phyloP scores from a whole-genome alignment of 2,329 filamentous ascomycete species.

The Pyrenophora seminiperda region DNA sequence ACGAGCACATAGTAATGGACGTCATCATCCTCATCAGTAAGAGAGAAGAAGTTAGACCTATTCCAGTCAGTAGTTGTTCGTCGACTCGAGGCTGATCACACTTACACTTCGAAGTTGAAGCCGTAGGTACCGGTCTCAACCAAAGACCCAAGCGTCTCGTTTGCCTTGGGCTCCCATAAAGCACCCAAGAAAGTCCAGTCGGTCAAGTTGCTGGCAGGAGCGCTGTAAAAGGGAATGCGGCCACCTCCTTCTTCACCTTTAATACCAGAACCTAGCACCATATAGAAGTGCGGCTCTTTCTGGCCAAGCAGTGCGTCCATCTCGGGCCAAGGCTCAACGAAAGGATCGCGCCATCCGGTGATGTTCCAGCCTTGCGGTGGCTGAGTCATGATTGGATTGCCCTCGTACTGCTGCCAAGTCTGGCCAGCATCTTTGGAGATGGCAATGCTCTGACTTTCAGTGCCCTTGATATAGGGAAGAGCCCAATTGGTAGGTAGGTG shows the following conservation, averaged over 20 bases:
- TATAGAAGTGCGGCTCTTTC: slow-evolving; percentile 53
- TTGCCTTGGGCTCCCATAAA: slow-evolving; percentile 52
- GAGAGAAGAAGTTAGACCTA: slow-evolving; percentile 53
- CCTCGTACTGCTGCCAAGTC: slow-evolving; percentile 54
- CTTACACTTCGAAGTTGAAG: slow-evolving; percentile 55
- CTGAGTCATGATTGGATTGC: slow-evolving; percentile 53
- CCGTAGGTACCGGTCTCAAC: slow-evolving; percentile 54
- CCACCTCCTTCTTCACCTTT: slow-evolving; percentile 54
- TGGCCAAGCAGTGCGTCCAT: slow-evolving; percentile 52
- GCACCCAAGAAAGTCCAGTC: slow-evolving; percentile 55
- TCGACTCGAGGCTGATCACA: background rate
- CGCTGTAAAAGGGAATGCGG: slow-evolving; percentile 55
- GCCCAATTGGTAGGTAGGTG: slow-evolving; percentile 54
- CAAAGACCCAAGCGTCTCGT: slow-evolving; percentile 50
- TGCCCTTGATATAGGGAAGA: slow-evolving; percentile 51
- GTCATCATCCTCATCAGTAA: slow-evolving; percentile 51
- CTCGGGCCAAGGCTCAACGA: slow-evolving; percentile 47
- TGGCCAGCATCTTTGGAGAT: slow-evolving; percentile 53
- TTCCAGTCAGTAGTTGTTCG: slow-evolving; percentile 6
- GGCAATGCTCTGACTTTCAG: slow-evolving; percentile 55
- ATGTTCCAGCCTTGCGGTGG: slow-evolving; percentile 54
- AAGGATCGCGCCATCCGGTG: slow-evolving; percentile 45
- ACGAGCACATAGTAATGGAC: slow-evolving; percentile 54
- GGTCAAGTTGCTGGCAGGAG: slow-evolving; percentile 52
- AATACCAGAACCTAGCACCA: slow-evolving; percentile 55